Percentiles rank a stretch among this genome's conserved stretches.
Evolutionary conservation across 2,329 filamentous ascomycete genomes (phyloP).

Genomic region (Phyllosticta citribraziliensis): DNA sequence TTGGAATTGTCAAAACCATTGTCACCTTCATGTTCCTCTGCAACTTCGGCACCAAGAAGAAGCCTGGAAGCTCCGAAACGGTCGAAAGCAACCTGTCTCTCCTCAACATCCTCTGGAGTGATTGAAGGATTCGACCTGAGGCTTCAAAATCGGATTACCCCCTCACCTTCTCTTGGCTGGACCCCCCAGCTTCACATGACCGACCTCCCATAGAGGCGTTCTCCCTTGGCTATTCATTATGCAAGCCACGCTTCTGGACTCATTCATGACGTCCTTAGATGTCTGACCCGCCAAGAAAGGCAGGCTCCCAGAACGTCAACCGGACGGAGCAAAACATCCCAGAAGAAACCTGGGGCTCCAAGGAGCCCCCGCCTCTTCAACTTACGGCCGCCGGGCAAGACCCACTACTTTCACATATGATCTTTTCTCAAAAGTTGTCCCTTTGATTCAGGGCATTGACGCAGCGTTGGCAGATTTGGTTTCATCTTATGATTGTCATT

Average conservation of each 20-base stretch:
- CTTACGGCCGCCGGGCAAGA: background rate
- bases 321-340: background rate
- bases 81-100: constrained; percentile 4
- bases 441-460: background rate
- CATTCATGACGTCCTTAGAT: background rate
- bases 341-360: background rate
- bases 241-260: background rate
- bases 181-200: background rate
- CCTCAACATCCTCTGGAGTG: constrained; percentile 4
- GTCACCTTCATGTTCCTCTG: constrained; percentile 17
- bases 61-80: constrained; percentile 3
- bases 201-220: background rate
- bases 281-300: background rate
- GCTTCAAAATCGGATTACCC: background rate
- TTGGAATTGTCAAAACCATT: constrained; percentile 14
- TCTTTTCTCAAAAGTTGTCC: background rate
- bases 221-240: background rate
- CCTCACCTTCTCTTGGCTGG: background rate
- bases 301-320: background rate
- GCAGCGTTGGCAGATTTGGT: background rate
- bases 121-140: background rate
- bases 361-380: background rate
- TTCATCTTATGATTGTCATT: background rate
- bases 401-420: background rate
- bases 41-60: constrained; percentile 17